These are phyloP conservation scores for Isoetes engelmannii DNA, from an alignment of 83 land plant species.

Conservation along the genomic window DNA sequence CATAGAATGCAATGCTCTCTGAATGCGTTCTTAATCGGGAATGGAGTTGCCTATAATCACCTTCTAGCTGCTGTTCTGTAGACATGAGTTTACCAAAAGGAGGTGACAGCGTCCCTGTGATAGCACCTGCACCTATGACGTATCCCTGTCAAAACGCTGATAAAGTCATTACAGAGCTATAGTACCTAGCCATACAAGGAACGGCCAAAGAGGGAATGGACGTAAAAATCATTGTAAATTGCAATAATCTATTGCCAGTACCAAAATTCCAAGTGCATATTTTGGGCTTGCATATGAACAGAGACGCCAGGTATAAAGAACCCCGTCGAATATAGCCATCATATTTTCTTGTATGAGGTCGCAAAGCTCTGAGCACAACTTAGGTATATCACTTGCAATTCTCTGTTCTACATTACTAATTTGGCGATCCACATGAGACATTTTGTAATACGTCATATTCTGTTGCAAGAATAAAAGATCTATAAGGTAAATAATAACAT, in stretches of 20 bases:
- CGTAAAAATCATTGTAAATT: not conserved
- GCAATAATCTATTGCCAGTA: conserved; percentile 25
- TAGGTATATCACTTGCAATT: conserved; percentile 96
- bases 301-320: conserved; percentile 92
- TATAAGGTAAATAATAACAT: too few species aligned
- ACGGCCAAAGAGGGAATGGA: not conserved
- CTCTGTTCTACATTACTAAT: conserved; percentile 85
- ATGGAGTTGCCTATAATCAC: conserved; percentile 91
- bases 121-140: conserved; percentile 72
- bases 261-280: conserved; percentile 90
- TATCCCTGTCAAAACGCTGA: conserved; percentile 49
- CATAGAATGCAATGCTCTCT: conserved; percentile 97
- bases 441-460: conserved; percentile 97
- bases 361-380: conserved; percentile 84
- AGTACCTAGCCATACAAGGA: too few species aligned
- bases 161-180: too few species aligned
- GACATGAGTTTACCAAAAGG: conserved; percentile 96
- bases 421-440: conserved; percentile 93
- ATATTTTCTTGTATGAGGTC: conserved; percentile 91
- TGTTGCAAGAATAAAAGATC: conserved; percentile 21
- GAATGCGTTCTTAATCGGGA: conserved; percentile 87
- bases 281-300: conserved; percentile 98
- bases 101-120: conserved; percentile 73
- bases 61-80: conserved; percentile 89
- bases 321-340: conserved; percentile 68